Conservation (phyloP, 2,329 filamentous ascomycete species). For the Cordyceps cateniannulata region DNA sequence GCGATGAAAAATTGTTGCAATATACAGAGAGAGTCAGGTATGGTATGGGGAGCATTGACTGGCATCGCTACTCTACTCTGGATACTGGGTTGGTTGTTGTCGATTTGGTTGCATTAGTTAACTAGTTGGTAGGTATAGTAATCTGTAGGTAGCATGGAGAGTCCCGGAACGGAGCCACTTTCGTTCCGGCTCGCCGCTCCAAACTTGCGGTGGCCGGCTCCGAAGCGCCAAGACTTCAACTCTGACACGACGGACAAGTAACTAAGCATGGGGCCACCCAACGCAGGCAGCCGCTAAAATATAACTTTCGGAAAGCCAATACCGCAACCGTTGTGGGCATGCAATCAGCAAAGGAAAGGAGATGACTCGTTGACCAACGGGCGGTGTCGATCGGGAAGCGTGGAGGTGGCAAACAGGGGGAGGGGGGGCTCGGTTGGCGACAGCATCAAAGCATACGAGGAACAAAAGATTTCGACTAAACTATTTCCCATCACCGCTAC, state of each 20-base stretch:
- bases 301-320: not conserved
- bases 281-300: not conserved
- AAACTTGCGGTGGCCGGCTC: not conserved
- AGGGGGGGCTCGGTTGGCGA: not conserved
- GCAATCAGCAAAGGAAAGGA: not conserved
- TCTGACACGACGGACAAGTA: not conserved
- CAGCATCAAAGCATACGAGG: not conserved
- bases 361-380: not conserved
- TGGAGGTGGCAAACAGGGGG: slow-evolving; percentile 5
- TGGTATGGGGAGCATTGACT: not conserved
- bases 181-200: slow-evolving; percentile 6
- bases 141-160: too few relatives aligned
- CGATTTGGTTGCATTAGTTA: not conserved
- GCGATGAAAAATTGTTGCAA: not conserved
- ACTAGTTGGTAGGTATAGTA: too few relatives aligned
- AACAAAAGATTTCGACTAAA: too few relatives aligned
- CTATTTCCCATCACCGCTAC: too few relatives aligned
- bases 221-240: not conserved
- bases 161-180: slow-evolving; percentile 5
- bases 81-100: not conserved
- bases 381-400: slow-evolving; percentile 9
- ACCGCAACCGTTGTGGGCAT: not conserved
- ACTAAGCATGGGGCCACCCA: not conserved
- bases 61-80: not conserved
- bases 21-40: not conserved